Conservation (phyloP, 345 rosid species). For the Ceriops zippeliana region DNA sequence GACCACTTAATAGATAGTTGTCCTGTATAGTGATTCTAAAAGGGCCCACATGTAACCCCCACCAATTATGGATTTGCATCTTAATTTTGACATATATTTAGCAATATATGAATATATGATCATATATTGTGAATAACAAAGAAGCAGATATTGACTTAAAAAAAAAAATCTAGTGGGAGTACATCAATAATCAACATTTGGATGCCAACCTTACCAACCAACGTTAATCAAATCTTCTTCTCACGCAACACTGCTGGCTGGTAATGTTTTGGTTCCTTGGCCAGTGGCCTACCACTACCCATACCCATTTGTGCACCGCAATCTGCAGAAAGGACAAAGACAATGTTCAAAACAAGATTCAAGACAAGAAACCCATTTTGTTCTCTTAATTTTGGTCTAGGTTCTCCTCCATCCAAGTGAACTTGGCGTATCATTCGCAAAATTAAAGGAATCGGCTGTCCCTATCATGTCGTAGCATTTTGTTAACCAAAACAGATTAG, state of each 20-base stretch:
- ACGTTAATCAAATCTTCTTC: neutral
- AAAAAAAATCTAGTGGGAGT: neutral
- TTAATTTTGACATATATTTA: too few relatives aligned
- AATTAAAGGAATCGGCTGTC: constrained; percentile 15
- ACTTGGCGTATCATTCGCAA: neutral
- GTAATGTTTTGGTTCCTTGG: constrained; percentile 46
- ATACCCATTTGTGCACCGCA: constrained; percentile 9
- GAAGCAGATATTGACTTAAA: neutral
- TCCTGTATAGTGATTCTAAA: too few relatives aligned
- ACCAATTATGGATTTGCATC: too few relatives aligned
- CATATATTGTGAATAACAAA: neutral
- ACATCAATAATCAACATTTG: constrained; percentile 25
- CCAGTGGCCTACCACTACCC: constrained; percentile 49
- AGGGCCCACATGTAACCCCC: too few relatives aligned
- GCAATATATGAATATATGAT: neutral
- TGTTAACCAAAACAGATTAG: neutral
- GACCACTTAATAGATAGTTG: too few relatives aligned
- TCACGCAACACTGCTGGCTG: constrained; percentile 30
- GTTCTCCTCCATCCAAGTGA: neutral
- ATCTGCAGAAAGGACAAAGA: constrained; percentile 3
- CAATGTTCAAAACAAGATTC: constrained; percentile 8
- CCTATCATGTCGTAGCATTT: constrained; percentile 19
- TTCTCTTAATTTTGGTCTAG: neutral
- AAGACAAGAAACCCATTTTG: neutral
- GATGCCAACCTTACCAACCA: constrained; percentile 49